Base-by-base conservation (phyloP, 495 filamentous ascomycete genomes). In the Margaritispora aquatica region DNA sequence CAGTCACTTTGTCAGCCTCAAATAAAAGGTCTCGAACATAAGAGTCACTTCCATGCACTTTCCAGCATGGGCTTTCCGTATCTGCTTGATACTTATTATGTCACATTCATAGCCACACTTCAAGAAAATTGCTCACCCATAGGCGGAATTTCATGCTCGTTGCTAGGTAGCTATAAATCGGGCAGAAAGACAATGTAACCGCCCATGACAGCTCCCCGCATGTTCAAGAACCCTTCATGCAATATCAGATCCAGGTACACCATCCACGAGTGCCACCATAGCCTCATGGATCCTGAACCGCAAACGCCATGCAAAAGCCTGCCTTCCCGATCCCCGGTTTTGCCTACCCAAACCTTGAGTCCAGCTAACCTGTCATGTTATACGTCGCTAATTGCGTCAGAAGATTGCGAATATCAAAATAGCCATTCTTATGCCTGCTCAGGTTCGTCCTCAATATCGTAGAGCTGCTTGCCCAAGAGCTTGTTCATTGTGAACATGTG, bases 401-500 rank as follows among this genome's bases (percentile, higher is more conserved):
- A 44, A 15, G 38, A 13, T 13, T 34, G 10, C 3, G 15, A 44
- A n/a, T 17, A 34, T 34, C 5, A 34, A 34, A 7, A 15, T 5
- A 15, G 38, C 17, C 38, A 15, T 47, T 31, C 19, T 29, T 8
- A 26, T 46, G 34, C 9, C 38, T 19, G 8, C 38, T n/a, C 22
- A 22, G 48, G 56, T 23, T 55, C 74, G 60, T 83, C 79, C 34
- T 82, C 80, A 49, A 82, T 68, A 10, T 75, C 76, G 60, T 82
- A 81, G 19, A 84, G 73, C 51, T 83, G 80, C 61, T 76, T 77
- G 2, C 78, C 79, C 1, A 83, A 70, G 11, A 78, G 70, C 68
- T 82, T 81, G 74, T 94, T 97, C 92, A 97, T 96, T 44, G 90
- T 92, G 68, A 98, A 97, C 95, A 98, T 98, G 66, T 97, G 90